Evolutionary conservation across 1,284 basidiomycete species (phyloP).

Genomic region (Ganoderma lucidum): DNA sequence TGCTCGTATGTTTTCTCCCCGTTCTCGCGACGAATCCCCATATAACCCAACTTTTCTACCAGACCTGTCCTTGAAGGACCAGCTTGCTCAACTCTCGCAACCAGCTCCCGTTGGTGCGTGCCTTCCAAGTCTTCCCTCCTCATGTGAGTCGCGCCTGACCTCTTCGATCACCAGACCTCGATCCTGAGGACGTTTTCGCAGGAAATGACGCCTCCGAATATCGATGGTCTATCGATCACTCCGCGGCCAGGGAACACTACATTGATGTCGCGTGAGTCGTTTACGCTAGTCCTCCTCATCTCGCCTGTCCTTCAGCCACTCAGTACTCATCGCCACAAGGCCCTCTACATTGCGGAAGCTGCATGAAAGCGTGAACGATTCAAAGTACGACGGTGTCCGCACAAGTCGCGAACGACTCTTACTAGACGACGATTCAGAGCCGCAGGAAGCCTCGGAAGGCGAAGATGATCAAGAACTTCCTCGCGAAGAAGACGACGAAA

Average conservation of each 20-base stretch:
- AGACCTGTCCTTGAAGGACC: slow-evolving; percentile 80
- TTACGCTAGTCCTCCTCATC: background rate
- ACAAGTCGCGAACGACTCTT: slow-evolving; percentile 68
- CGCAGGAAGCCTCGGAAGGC: slow-evolving; percentile 43
- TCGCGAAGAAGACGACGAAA: slow-evolving; percentile 9
- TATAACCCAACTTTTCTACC: slow-evolving; percentile 19
- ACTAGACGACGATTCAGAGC: slow-evolving; percentile 49
- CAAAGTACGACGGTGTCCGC: slow-evolving; percentile 79
- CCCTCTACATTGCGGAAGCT: slow-evolving; percentile 73
- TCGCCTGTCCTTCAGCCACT: background rate
- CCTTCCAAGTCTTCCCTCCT: slow-evolving; percentile 15
- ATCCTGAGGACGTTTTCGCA: slow-evolving; percentile 71
- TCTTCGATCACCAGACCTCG: slow-evolving; percentile 63
- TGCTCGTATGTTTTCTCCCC: slow-evolving; percentile 25
- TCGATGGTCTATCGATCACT: slow-evolving; percentile 34
- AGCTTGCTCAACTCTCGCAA: slow-evolving; percentile 81
- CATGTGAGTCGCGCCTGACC: slow-evolving; percentile 28
- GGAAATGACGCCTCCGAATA: slow-evolving; percentile 32
- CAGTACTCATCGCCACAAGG: slow-evolving; percentile 46
- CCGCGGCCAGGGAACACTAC: slow-evolving; percentile 77
- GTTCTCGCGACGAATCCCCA: slow-evolving; percentile 27
- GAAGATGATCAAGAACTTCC: slow-evolving; percentile 25
- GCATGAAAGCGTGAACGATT: slow-evolving; percentile 67
- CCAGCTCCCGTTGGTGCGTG: slow-evolving; percentile 70
- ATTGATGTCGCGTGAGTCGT: slow-evolving; percentile 78